Evolutionary conservation across 75 land plant genomes (phyloP), one percentile per base, ranked within the genome.

Genomic region (Cunninghamia lanceolata): DNA sequence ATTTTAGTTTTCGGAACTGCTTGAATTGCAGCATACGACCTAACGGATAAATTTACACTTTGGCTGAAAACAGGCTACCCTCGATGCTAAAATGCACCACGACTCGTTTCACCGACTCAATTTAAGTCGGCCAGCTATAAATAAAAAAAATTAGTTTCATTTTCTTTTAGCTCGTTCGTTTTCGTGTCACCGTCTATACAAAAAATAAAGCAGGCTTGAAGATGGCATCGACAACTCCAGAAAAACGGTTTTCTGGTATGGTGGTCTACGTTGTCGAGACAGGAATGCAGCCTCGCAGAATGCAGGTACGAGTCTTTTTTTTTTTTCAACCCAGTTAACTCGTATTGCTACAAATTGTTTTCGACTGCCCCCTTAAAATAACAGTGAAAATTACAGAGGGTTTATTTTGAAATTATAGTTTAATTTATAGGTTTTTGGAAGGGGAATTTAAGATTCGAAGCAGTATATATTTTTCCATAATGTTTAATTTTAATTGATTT

Each of bases 271-370:
- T 96, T 13, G 90, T 95, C 28, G 94, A 93, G 78, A 59, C 87
- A 10, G 95, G 96, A 0, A 88, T 96, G 47, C 94, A 95, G 75
- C 38, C 91, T n/a, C 92, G 91, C 34, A 91, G 98, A 13, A 50
- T 96, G 30, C 91, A 96, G 96, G 97, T 92, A 40, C 35, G 53
- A 80, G 82, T 25, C n/a, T n/a, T 32, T 4, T 25, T 80, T 43
- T 28, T 9, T 45, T 28, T 28, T 7, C 45, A 34, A 8, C n/a
- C 25, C 8, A 25, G 28, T 21, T 21, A 25, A 5, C 8, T 63
- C 8, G 68, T 21, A 25, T 6, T 63, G 28, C n/a, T 21, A 32
- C 34, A 14, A 71, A 7, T 0, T 36, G 34, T 13, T 71, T 34
- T 71, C 35, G 2, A 2, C 75, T 34, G 3, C 16, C 2, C 0